A percentile compares a stretch with the other conserved stretches of the same genome.
Conservation (phyloP, 768 basidiomycete genomes). For the Strobilomyces echinocephalus region DNA sequence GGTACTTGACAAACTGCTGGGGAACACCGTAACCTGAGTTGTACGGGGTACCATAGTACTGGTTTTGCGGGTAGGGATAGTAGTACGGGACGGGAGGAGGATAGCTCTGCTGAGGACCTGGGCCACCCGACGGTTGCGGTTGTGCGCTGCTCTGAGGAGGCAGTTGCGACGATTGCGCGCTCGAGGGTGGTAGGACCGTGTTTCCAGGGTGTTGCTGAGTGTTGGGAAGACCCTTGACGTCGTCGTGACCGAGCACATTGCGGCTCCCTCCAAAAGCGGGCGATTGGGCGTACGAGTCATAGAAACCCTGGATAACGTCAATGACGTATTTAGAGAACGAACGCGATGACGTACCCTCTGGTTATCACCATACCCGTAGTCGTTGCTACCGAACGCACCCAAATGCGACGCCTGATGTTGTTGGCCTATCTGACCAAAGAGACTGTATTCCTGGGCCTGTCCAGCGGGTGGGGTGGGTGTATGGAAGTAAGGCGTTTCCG, state of each 20-base stretch:
- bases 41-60: conserved; percentile 74
- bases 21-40: conserved; percentile 51
- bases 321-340: conserved; percentile 2
- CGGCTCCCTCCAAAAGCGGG: conserved; percentile 57
- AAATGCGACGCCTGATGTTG: conserved; percentile 51
- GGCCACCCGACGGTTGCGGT: conserved; percentile 54
- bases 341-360: conserved; percentile 48
- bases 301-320: conserved; percentile 54
- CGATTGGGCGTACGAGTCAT: conserved; percentile 68
- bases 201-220: conserved; percentile 54
- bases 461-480: conserved; percentile 69
- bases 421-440: conserved; percentile 60
- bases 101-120: conserved; percentile 63
- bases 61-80: conserved; percentile 69
- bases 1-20: conserved; percentile 73
- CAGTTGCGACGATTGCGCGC: conserved; percentile 48
- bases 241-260: conserved; percentile 66
- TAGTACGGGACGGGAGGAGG: conserved; percentile 60
- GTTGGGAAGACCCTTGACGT: conserved; percentile 64
- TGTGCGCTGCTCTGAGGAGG: conserved; percentile 47
- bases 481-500: conserved; percentile 71
- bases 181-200: conserved; percentile 48
- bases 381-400: conserved; percentile 53
- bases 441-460: conserved; percentile 56
- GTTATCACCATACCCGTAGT: conserved; percentile 66